These are phyloP conservation scores for Anthostomella pinea DNA, from an alignment of 2,329 filamentous ascomycete species.

Conservation along the genomic window DNA sequence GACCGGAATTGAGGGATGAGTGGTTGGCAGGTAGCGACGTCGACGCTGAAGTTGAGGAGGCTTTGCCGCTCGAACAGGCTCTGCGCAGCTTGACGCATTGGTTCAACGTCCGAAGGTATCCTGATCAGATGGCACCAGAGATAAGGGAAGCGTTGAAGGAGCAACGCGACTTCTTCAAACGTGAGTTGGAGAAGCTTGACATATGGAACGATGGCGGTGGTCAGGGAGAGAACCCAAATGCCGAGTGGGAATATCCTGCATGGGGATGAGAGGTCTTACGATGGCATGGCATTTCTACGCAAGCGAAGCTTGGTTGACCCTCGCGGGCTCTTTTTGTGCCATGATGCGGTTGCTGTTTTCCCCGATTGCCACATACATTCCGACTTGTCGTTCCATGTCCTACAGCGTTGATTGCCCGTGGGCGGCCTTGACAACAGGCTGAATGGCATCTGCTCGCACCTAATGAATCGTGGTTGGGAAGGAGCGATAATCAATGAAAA, in stretches of 20 bases:
- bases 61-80: conserved; percentile 87
- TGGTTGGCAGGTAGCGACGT: conserved; percentile 91
- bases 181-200: conserved; percentile 73
- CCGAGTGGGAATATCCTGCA: conserved; percentile 21
- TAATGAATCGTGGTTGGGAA: too few relatives aligned
- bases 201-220: conserved; percentile 43
- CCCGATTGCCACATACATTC: too few relatives aligned
- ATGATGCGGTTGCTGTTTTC: too few relatives aligned
- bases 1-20: conserved; percentile 89
- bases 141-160: conserved; percentile 60
- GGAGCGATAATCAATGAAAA: too few relatives aligned
- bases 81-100: conserved; percentile 88
- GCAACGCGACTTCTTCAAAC: conserved; percentile 75
- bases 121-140: conserved; percentile 68
- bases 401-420: too few relatives aligned
- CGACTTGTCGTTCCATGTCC: too few relatives aligned
- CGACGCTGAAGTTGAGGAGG: conserved; percentile 90
- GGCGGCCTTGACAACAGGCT: too few relatives aligned
- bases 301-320: too few relatives aligned
- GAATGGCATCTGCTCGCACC: too few relatives aligned
- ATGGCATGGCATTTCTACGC: too few relatives aligned
- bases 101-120: conserved; percentile 83
- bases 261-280: conserved; percentile 8
- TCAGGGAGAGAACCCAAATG: conserved; percentile 16
- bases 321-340: too few relatives aligned